Conservation (phyloP, 179 eudicot species). For the Patellifolia procumbens region DNA sequence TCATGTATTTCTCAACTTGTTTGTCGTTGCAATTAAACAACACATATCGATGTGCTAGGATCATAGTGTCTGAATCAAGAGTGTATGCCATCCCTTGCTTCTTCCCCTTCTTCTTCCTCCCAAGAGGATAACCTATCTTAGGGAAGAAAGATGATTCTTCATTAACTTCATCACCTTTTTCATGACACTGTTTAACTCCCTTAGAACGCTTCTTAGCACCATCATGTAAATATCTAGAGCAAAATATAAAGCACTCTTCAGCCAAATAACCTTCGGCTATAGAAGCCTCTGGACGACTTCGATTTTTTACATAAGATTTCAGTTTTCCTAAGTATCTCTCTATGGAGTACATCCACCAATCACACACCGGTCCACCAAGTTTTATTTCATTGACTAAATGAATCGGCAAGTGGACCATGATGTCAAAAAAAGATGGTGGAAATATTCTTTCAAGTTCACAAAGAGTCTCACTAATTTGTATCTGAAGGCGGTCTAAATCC, state of each 20-base stretch:
- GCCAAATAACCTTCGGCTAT: neutral
- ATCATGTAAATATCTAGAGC: neutral
- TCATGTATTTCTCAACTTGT: neutral
- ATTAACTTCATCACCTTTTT: neutral
- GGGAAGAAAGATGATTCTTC: neutral
- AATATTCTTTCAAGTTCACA: neutral
- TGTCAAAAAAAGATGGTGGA: neutral
- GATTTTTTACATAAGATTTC: neutral
- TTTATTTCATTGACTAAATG: neutral
- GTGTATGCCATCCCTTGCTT: neutral
- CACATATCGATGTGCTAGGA: neutral
- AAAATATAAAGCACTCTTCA: neutral
- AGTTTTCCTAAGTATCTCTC: neutral
- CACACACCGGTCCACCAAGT: neutral
- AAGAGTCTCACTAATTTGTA: neutral
- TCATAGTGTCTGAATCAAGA: neutral
- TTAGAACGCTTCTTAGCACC: neutral
- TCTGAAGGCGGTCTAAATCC: neutral
- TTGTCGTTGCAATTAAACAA: neutral
- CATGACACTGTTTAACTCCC: neutral
- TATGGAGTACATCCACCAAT: neutral
- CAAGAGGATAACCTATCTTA: neutral
- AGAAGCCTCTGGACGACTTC: neutral
- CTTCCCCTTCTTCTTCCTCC: slow-evolving; percentile 1
- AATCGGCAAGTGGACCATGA: neutral